Percentiles rank a stretch among this genome's conserved stretches.
phyloP scores from a whole-genome alignment of 2,329 filamentous ascomycete species.

The Paracamarosporium sp. region DNA sequence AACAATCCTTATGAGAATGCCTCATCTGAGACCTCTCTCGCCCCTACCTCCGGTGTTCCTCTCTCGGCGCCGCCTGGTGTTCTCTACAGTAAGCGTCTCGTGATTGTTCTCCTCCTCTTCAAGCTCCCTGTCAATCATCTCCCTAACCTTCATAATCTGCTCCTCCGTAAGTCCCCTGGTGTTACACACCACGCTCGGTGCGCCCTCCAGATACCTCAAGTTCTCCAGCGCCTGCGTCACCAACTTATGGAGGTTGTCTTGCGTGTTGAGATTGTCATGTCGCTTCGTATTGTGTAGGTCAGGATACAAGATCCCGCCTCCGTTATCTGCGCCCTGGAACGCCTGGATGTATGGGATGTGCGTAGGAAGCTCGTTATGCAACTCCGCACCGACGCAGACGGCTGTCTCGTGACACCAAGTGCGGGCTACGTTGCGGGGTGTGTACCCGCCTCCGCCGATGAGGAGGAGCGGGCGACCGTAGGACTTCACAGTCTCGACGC shows the following conservation, averaged over 20 bases:
- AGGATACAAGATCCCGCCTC: conserved; percentile 75
- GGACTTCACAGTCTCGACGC: conserved; percentile 86
- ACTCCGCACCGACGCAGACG: conserved; percentile 78
- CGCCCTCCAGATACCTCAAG: conserved; percentile 80
- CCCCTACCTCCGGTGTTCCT: conserved; percentile 53
- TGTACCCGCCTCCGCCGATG: conserved; percentile 95
- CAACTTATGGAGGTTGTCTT: conserved; percentile 77
- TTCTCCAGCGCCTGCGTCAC: conserved; percentile 83
- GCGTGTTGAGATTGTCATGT: conserved; percentile 79
- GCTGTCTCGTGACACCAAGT: conserved; percentile 97
- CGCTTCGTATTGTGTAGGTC: conserved; percentile 78
- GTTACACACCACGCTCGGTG: conserved; percentile 78
- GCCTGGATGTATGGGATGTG: conserved; percentile 87
- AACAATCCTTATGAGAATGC: background rate
- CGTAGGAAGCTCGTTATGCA: conserved; percentile 75
- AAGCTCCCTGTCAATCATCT: conserved; percentile 72
- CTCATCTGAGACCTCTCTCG: conserved; percentile 42
- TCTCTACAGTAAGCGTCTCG: conserved; percentile 62
- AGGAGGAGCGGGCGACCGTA: conserved; percentile 83
- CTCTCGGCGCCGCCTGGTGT: conserved; percentile 49
- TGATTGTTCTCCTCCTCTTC: conserved; percentile 69
- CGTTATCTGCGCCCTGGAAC: conserved; percentile 79
- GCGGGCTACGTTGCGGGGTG: conserved; percentile 92
- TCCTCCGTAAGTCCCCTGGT: conserved; percentile 82
- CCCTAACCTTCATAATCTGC: conserved; percentile 59